Evolutionary conservation across 805 yeast genomes (phyloP).

Genomic region (Saccharomycopsis capsularis): DNA sequence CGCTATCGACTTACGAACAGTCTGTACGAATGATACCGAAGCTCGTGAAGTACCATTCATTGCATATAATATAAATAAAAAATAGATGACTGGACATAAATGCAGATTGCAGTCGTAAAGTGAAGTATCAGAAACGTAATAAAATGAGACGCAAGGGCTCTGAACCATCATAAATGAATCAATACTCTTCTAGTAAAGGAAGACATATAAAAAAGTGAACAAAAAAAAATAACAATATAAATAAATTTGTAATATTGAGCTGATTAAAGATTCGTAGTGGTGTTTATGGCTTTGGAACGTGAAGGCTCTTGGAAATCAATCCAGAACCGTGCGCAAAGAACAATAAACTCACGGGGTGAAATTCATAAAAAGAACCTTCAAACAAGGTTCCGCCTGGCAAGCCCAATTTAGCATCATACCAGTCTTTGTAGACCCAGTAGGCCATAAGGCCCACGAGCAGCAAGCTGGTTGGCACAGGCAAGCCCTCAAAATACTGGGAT

Average conservation of each 20-base stretch:
- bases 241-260: no score
- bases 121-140: background rate
- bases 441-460: constrained; percentile 70
- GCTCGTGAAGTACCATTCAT: background rate
- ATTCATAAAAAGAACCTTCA: constrained; percentile 51
- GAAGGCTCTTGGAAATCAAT: constrained; percentile 84
- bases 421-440: constrained; percentile 46
- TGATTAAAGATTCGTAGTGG: no score
- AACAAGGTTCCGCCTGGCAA: constrained; percentile 60
- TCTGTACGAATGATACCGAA: background rate
- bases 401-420: constrained; percentile 31
- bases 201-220: no score
- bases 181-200: no score
- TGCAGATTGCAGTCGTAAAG: no score
- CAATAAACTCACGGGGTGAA: constrained; percentile 61
- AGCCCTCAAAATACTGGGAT: constrained; percentile 88
- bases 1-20: no score
- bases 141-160: background rate
- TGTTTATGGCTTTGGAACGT: constrained; percentile 72
- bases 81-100: no score
- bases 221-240: no score
- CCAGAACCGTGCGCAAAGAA: constrained; percentile 81
- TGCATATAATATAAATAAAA: background rate
- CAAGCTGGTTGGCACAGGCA: constrained; percentile 89
- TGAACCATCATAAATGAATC: no score